A percentile compares a stretch with the other conserved stretches of the same genome.
These are phyloP conservation scores for Rhodotorula sp. DNA, from an alignment of 1,284 basidiomycete species.

Conservation along the genomic window DNA sequence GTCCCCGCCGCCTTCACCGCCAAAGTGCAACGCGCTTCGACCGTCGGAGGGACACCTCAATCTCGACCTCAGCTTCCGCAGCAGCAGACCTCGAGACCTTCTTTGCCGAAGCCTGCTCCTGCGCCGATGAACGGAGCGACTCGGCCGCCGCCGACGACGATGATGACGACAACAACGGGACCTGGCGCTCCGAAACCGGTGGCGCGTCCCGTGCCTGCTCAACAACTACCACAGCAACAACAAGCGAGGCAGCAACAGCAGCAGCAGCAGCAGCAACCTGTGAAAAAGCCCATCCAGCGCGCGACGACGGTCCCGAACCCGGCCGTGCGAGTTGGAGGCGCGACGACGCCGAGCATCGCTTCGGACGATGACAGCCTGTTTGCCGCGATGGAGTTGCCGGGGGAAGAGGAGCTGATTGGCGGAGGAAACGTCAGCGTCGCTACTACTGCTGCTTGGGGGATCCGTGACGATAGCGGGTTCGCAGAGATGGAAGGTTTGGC, in stretches of 20 bases:
- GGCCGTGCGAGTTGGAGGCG: not conserved
- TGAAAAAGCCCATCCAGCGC: constrained; percentile 3
- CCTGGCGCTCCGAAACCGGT: too few species aligned
- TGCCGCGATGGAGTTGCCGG: constrained; percentile 4
- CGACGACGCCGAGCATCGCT: not conserved
- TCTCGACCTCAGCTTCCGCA: not conserved
- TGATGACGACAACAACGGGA: too few species aligned
- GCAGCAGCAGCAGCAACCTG: too few species aligned
- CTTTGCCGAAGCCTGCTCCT: too few species aligned
- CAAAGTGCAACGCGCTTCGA: constrained; percentile 9
- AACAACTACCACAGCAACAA: too few species aligned
- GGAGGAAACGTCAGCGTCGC: not conserved
- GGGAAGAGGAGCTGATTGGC: not conserved
- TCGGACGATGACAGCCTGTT: constrained; percentile 8
- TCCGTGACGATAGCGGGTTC: constrained; percentile 16
- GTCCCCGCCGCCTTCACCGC: not conserved
- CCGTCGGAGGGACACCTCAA: not conserved
- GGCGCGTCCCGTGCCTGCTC: too few species aligned
- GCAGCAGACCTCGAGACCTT: not conserved
- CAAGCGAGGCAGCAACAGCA: not conserved
- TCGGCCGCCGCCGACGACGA: too few species aligned
- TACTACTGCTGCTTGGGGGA: not conserved
- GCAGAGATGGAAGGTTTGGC: constrained; percentile 8
- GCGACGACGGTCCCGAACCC: constrained; percentile 10
- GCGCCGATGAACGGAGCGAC: too few species aligned